Conservation (phyloP, 176 grass and related monocot species). For the Ensete glaucum region DNA sequence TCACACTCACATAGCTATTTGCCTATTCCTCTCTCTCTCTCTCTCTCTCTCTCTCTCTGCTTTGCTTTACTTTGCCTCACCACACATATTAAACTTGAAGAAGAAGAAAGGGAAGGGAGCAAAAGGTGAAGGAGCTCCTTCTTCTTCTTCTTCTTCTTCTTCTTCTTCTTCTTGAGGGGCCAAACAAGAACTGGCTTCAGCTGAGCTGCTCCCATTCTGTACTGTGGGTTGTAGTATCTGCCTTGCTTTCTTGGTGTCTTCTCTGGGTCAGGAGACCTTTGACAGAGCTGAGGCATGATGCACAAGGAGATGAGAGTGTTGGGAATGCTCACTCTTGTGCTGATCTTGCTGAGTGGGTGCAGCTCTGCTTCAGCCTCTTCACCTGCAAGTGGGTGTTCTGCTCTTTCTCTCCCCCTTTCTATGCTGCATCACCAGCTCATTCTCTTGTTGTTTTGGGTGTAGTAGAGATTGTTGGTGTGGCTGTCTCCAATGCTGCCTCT, state of each 20-base stretch:
- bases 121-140: too few relatives aligned
- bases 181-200: not conserved
- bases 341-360: constrained; percentile 4
- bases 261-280: not conserved
- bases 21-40: not conserved
- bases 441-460: constrained; percentile 9
- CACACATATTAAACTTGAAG: too few relatives aligned
- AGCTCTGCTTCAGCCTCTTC: constrained; percentile 38
- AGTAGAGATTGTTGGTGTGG: constrained; percentile 53
- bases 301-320: not conserved
- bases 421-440: not conserved
- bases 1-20: not conserved
- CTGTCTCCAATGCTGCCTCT: constrained; percentile 55
- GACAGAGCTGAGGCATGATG: not conserved
- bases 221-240: not conserved
- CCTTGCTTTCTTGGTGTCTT: constrained; percentile 19
- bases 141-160: too few relatives aligned
- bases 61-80: not conserved
- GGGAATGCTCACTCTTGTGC: constrained; percentile 8
- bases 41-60: not conserved
- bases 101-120: too few relatives aligned
- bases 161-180: not conserved
- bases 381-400: constrained; percentile 45
- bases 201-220: not conserved
- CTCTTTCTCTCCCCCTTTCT: not conserved